phyloP scores from a whole-genome alignment of 257 asterid species.

The Lycium ferocissimum region DNA sequence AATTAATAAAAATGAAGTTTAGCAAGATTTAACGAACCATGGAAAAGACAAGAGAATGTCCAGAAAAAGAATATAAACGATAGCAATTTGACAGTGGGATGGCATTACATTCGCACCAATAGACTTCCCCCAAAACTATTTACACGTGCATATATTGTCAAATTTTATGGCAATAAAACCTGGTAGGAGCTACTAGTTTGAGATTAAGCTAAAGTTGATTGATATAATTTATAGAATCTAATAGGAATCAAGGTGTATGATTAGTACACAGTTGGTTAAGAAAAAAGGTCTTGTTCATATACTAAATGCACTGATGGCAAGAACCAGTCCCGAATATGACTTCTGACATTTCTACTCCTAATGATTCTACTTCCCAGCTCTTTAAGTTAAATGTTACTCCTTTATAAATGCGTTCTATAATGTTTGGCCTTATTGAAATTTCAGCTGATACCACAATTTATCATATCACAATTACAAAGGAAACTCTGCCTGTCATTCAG shows the following conservation, averaged over 20 bases:
- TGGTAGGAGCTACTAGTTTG: background rate
- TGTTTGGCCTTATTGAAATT: background rate
- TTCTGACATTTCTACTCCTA: background rate
- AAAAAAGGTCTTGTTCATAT: conserved; percentile 5
- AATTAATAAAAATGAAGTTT: background rate
- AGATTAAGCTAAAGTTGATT: background rate
- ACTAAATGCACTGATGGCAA: background rate
- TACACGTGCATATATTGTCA: conserved; percentile 13
- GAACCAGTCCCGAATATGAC: background rate
- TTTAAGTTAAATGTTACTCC: background rate
- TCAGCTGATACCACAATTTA: background rate
- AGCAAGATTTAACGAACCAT: background rate
- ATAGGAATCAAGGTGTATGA: background rate
- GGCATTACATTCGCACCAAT: background rate
- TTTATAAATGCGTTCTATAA: background rate
- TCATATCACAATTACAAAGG: background rate
- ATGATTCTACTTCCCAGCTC: background rate
- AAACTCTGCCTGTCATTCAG: conserved; percentile 30
- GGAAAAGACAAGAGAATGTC: background rate
- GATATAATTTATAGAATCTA: background rate
- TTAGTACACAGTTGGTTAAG: background rate
- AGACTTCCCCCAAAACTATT: background rate
- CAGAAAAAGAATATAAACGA: background rate
- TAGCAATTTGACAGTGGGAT: background rate
- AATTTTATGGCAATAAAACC: background rate